These are phyloP conservation scores for Phylloporus arenicola DNA, from an alignment of 768 basidiomycete species.

Conservation along the genomic window DNA sequence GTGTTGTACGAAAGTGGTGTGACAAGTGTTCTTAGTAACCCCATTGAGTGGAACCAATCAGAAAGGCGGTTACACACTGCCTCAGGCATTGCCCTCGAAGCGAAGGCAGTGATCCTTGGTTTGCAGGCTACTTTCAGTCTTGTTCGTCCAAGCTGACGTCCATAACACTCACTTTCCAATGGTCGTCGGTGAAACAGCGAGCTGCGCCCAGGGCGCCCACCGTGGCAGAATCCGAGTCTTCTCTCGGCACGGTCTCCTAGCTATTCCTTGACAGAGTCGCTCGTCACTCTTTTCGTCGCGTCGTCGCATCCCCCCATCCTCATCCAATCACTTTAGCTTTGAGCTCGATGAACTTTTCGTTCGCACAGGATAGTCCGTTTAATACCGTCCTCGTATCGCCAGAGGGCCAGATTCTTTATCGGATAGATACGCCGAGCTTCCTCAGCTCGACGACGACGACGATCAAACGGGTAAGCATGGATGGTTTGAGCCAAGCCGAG, in stretches of 20 bases:
- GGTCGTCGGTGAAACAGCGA: slow-evolving; percentile 1
- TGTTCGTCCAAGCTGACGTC: slow-evolving; percentile 3
- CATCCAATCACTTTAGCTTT: not conserved
- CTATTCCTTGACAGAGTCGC: slow-evolving; percentile 7
- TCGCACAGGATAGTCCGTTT: slow-evolving; percentile 29
- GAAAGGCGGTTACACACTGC: slow-evolving; percentile 22
- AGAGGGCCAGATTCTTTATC: slow-evolving; percentile 26
- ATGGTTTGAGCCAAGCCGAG: slow-evolving; percentile 22
- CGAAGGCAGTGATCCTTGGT: slow-evolving; percentile 14
- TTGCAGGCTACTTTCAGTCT: not conserved
- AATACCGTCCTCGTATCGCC: slow-evolving; percentile 29
- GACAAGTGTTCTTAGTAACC: not conserved
- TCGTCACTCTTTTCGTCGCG: slow-evolving; percentile 1
- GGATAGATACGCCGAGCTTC: slow-evolving; percentile 26
- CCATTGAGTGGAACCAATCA: slow-evolving; percentile 22
- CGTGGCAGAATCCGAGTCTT: slow-evolving; percentile 32
- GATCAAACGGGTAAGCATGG: slow-evolving; percentile 21
- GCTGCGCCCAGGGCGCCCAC: slow-evolving; percentile 20
- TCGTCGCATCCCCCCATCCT: slow-evolving; percentile 9
- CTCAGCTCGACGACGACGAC: slow-evolving; percentile 15
- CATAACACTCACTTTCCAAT: not conserved
- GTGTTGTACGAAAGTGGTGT: not conserved
- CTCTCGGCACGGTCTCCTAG: slow-evolving; percentile 25
- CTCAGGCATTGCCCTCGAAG: slow-evolving; percentile 16
- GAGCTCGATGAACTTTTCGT: slow-evolving; percentile 27